These are phyloP conservation scores for Conticribra guillardii DNA, from an alignment of 108 stramenopile species.

Conservation along the genomic window DNA sequence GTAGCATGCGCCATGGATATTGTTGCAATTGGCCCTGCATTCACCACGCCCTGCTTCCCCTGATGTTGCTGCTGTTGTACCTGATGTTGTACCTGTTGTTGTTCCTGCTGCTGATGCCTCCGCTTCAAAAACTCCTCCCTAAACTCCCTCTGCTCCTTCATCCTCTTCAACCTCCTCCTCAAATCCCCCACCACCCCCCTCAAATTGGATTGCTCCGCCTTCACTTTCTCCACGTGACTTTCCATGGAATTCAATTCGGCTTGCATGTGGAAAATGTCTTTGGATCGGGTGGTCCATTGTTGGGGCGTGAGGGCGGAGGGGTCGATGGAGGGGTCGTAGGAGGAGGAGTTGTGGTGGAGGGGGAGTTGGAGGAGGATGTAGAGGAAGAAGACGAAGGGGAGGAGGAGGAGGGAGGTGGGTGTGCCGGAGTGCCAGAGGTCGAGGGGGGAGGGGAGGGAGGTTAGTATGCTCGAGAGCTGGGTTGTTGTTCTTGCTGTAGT, in stretches of 20 bases:
- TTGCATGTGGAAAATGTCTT: constrained; percentile 7
- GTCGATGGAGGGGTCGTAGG: constrained; percentile 5
- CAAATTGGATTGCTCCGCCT: constrained; percentile 6
- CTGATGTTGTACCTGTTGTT: background rate
- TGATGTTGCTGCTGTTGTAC: background rate
- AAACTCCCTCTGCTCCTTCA: constrained; percentile 22
- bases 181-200: constrained; percentile 13
- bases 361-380: constrained; percentile 36
- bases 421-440: constrained; percentile 30
- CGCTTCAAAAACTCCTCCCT: constrained; percentile 20
- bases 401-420: constrained; percentile 29
- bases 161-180: constrained; percentile 13
- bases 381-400: constrained; percentile 40
- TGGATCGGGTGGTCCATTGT: constrained; percentile 20
- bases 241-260: constrained; percentile 8
- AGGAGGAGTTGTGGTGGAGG: constrained; percentile 33
- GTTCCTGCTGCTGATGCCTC: background rate
- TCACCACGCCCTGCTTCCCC: background rate
- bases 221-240: constrained; percentile 9
- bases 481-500: no score
- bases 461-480: no score
- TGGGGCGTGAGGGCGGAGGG: background rate
- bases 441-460: constrained; percentile 31
- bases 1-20: background rate
- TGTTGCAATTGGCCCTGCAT: background rate